A percentile compares a stretch with the other conserved stretches of the same genome.
Evolutionary conservation across 345 rosid species (phyloP).

Genomic region (Gossypium longicalyx): DNA sequence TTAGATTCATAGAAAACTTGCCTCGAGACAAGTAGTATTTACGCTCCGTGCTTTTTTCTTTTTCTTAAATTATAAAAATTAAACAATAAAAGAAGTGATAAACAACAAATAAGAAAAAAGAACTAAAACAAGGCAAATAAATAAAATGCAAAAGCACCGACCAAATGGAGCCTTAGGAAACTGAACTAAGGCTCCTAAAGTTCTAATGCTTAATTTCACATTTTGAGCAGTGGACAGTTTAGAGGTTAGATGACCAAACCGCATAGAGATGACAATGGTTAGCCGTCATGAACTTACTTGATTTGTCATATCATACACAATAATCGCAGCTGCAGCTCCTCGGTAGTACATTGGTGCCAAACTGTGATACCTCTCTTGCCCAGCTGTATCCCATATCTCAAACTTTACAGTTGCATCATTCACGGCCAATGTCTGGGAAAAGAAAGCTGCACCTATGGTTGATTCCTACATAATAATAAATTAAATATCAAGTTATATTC

Average conservation of each 20-base stretch:
- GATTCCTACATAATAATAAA: conserved; percentile 60
- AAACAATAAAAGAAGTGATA: background rate
- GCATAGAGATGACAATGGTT: background rate
- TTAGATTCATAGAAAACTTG: background rate
- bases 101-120: background rate
- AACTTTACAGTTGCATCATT: conserved; percentile 91
- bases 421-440: conserved; percentile 92
- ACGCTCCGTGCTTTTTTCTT: background rate
- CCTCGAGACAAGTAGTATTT: background rate
- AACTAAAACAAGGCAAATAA: background rate
- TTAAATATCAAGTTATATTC: conserved; percentile 12
- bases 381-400: conserved; percentile 99
- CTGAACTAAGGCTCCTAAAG: background rate
- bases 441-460: conserved; percentile 95
- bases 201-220: background rate
- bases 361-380: conserved; percentile 96
- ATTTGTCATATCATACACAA: conserved; percentile 86
- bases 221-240: background rate
- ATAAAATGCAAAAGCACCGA: background rate
- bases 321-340: conserved; percentile 93
- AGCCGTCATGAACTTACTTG: conserved; percentile 38
- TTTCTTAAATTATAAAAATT: background rate
- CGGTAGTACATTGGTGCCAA: conserved; percentile 98
- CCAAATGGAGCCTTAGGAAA: background rate
- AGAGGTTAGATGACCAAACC: background rate